These are phyloP conservation scores for Vigna angularis DNA, from an alignment of 306 rosid genomes.

Conservation along the genomic window DNA sequence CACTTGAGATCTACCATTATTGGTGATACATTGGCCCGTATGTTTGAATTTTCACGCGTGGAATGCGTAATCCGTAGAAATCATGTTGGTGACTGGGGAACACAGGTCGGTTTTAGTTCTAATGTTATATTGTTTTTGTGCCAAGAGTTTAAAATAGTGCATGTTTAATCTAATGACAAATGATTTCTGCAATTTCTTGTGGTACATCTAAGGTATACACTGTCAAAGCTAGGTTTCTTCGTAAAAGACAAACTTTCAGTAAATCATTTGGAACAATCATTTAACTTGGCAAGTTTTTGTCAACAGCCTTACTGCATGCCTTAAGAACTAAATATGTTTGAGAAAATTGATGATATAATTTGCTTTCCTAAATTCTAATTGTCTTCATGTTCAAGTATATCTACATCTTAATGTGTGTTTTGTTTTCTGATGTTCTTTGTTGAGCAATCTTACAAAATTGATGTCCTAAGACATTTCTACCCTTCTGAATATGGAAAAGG, in stretches of 20 bases:
- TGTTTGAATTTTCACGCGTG: conserved; percentile 84
- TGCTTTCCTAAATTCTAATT: neutral
- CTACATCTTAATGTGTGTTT: neutral
- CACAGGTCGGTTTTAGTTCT: conserved; percentile 60
- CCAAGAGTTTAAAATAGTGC: conserved; percentile 24
- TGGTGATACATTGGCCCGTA: conserved; percentile 85
- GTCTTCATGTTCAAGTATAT: conserved; percentile 27
- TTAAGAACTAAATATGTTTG: conserved; percentile 33
- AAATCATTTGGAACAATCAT: conserved; percentile 32
- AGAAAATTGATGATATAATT: conserved; percentile 19
- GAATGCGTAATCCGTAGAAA: conserved; percentile 71
- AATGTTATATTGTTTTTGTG: neutral
- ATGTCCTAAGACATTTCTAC: neutral
- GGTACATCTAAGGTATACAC: conserved; percentile 37
- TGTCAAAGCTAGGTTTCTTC: conserved; percentile 34
- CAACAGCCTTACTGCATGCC: conserved; percentile 32
- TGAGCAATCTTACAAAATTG: conserved; percentile 19
- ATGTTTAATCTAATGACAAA: conserved; percentile 5
- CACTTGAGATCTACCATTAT: conserved; percentile 89
- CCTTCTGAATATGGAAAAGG: neutral
- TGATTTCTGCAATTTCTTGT: conserved; percentile 21
- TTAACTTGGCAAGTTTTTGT: conserved; percentile 4
- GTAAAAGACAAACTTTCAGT: conserved; percentile 1
- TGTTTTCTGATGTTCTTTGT: conserved; percentile 33
- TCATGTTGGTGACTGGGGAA: conserved; percentile 97